Evolutionary conservation across 2,329 filamentous ascomycete genomes (phyloP), one percentile per base, ranked within the genome.

Genomic region (Graphium sp.): DNA sequence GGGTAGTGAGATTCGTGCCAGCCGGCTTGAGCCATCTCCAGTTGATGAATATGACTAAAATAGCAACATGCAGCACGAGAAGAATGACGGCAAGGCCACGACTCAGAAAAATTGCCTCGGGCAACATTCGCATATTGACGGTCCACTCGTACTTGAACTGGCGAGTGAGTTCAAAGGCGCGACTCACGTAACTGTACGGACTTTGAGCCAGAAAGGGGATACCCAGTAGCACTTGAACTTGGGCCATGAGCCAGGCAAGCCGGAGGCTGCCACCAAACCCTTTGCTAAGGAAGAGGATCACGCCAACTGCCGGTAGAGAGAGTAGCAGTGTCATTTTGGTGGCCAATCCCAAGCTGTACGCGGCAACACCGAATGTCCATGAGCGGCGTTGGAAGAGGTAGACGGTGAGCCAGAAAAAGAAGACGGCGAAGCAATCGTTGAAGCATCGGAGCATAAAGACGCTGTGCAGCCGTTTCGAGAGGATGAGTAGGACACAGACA

Each of bases 141-240:
- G 89, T 98, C 89, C 89, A 98, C 53, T 87, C 84, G 61, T 87
- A 95, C 42, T 93, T 64, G 55, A 98, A 98, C 41, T 82, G 73
- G 31, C 89, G 67, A 26, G 80, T 84, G 33, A 98, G 65, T 55
- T 98, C 84, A 46, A 98, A 98, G 0, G 89, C 84, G 37, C 79
- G 66, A 26, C 69, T 66, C 12, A 91, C 46, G 47, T 98, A 98
- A 17, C 75, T 80, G 34, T 53, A 50, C 13, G 73, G 52, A 39
- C 83, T 77, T 22, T 56, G 56, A 7, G 61, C 48, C 14, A 80
- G 47, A 52, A 94, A 95, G 0, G 84, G 83, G 24, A 60, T 43
- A 26, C 56, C 66, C 19, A 72, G 56, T 36, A 65, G 48, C 42
- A 89, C 60, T 52, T 95, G 85, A n/a, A 87, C 50, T 43, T 89